Percentiles rank a stretch among this genome's conserved stretches.
phyloP scores from a whole-genome alignment of 2,329 filamentous ascomycete genomes.

The Boeremia exigua region DNA sequence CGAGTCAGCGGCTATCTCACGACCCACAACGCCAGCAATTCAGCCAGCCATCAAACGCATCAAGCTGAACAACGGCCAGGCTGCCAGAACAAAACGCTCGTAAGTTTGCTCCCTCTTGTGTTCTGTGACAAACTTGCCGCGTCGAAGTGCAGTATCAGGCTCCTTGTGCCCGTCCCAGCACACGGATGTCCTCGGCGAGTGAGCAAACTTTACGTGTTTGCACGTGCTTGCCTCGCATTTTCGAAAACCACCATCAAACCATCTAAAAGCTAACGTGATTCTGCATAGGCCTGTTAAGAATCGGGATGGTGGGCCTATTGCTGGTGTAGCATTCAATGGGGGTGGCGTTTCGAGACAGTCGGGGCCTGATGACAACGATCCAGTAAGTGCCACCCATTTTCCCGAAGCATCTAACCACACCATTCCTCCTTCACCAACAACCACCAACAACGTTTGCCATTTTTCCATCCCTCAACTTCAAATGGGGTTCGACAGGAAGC shows the following conservation, averaged over 20 bases:
- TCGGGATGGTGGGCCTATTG: conserved; percentile 67
- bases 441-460: conserved; percentile 36
- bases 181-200: conserved; percentile 37
- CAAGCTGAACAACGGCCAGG: conserved; percentile 44
- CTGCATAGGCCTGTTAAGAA: conserved; percentile 74
- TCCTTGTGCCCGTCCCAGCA: conserved; percentile 33
- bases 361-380: conserved; percentile 63
- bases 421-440: conserved; percentile 47
- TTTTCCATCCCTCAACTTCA: conserved; percentile 37
- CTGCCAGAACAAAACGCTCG: conserved; percentile 48
- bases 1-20: conserved; percentile 39
- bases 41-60: conserved; percentile 41
- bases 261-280: conserved; percentile 39
- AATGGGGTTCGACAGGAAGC: conserved; percentile 42
- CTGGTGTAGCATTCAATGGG: conserved; percentile 64
- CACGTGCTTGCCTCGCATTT: conserved; percentile 35
- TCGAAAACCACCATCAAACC: conserved; percentile 27
- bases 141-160: conserved; percentile 23
- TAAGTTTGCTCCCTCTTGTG: conserved; percentile 34
- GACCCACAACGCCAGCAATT: conserved; percentile 43
- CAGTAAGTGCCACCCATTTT: conserved; percentile 57
- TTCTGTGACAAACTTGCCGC: conserved; percentile 16
- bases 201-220: conserved; percentile 43
- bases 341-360: conserved; percentile 69
- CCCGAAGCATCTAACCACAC: conserved; percentile 51